A percentile compares a stretch with the other conserved stretches of the same genome.
Evolutionary conservation across 139 green algal species (phyloP).

Genomic region (Coccomyxa sp.): DNA sequence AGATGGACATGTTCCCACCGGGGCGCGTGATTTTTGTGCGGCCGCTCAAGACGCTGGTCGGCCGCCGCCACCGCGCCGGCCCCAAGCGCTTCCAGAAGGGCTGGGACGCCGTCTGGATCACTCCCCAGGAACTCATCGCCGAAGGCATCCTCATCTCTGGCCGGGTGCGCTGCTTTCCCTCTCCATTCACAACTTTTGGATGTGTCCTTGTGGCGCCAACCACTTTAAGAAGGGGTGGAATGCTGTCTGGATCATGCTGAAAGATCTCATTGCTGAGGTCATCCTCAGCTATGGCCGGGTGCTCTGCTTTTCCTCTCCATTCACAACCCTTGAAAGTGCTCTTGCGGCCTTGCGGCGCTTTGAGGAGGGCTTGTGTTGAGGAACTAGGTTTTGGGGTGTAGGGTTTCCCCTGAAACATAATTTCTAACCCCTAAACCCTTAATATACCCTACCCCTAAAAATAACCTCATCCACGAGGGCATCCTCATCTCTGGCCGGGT

Average conservation of each 20-base stretch:
- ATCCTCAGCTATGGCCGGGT: not conserved
- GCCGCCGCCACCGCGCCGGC: not conserved
- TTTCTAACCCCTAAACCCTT: too few relatives aligned
- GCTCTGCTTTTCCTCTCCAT: not conserved
- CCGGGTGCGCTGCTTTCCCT: not conserved
- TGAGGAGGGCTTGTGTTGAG: too few relatives aligned
- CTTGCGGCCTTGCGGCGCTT: too few relatives aligned
- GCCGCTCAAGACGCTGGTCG: conserved; percentile 34
- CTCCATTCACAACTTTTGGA: not conserved
- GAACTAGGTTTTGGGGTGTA: too few relatives aligned
- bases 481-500: conserved; percentile 31
- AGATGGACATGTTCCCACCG: conserved; percentile 44
- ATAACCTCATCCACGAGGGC: conserved; percentile 31
- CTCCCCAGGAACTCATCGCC: conserved; percentile 22
- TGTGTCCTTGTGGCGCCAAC: not conserved
- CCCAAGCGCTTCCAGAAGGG: conserved; percentile 5
- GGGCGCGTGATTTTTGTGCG: conserved; percentile 48
- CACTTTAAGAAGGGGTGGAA: not conserved
- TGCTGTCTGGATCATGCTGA: not conserved
- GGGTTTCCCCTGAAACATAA: too few relatives aligned
- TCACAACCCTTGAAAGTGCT: too few relatives aligned
- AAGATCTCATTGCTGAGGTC: not conserved
- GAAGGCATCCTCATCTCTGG: conserved; percentile 41
- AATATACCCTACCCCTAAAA: too few relatives aligned
- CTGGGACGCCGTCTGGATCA: conserved; percentile 42